Evolutionary conservation across 1,139 yeast genomes (phyloP).

Genomic region (Wickerhamomyces sp.): DNA sequence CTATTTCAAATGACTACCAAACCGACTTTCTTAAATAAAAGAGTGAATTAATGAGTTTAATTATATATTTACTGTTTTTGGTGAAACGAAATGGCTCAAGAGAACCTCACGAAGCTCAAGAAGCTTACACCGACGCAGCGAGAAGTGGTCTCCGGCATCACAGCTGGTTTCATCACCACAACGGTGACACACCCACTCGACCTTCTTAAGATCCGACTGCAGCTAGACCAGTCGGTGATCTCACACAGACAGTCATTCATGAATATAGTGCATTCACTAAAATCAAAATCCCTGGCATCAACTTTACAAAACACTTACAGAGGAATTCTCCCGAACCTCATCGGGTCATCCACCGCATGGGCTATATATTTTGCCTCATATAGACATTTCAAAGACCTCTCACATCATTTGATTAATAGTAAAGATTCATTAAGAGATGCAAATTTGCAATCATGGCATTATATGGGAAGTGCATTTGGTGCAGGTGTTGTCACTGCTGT

Average conservation of each 20-base stretch:
- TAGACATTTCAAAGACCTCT: constrained; percentile 46
- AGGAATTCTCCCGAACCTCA: constrained; percentile 74
- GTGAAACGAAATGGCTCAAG: too few species aligned
- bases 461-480: constrained; percentile 47
- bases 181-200: constrained; percentile 85
- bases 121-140: constrained; percentile 28
- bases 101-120: neutral
- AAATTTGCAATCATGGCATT: constrained; percentile 29
- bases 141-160: constrained; percentile 70
- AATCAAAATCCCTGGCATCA: constrained; percentile 6
- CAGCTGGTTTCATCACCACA: constrained; percentile 83
- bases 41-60: too few species aligned
- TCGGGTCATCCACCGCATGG: constrained; percentile 90
- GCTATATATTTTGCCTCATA: constrained; percentile 77
- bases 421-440: constrained; percentile 24
- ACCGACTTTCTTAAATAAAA: too few species aligned
- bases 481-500: constrained; percentile 78
- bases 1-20: too few species aligned
- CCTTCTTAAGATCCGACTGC: constrained; percentile 76
- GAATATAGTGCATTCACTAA: constrained; percentile 3
- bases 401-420: constrained; percentile 14
- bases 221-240: constrained; percentile 31
- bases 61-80: too few species aligned
- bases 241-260: constrained; percentile 18
- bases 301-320: constrained; percentile 48